Evolutionary conservation across 179 eudicot genomes (phyloP).

Genomic region (Vitellaria paradoxa): DNA sequence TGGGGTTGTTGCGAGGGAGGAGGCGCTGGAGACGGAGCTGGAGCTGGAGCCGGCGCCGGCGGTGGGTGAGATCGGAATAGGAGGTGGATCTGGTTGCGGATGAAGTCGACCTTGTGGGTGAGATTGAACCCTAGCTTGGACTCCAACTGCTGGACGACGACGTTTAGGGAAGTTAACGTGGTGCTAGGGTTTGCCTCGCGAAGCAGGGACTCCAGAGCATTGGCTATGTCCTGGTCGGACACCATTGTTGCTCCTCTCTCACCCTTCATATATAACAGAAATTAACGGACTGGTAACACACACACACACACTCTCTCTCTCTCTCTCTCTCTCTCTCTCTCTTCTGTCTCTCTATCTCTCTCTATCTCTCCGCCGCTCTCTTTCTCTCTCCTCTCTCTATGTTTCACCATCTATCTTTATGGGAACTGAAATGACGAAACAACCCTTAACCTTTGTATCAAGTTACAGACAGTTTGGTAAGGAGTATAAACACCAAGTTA

Average conservation of each 20-base stretch:
- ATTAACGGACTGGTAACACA: slow-evolving; percentile 28
- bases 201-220: slow-evolving; percentile 48
- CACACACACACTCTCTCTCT: slow-evolving; percentile 26
- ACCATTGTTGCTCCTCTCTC: slow-evolving; percentile 27
- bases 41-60: slow-evolving; percentile 14
- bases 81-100: slow-evolving; percentile 46
- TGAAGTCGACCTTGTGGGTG: slow-evolving; percentile 55
- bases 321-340: slow-evolving; percentile 27
- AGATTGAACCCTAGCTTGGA: slow-evolving; percentile 63
- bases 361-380: slow-evolving; percentile 3
- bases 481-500: background rate
- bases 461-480: background rate
- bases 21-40: too few species aligned
- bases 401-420: background rate
- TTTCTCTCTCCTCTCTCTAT: slow-evolving; percentile 9
- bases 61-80: slow-evolving; percentile 36
- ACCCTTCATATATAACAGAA: slow-evolving; percentile 27
- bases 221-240: slow-evolving; percentile 69
- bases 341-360: slow-evolving; percentile 21
- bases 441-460: background rate
- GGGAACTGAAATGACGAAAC: slow-evolving; percentile 1
- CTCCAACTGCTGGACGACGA: slow-evolving; percentile 50
- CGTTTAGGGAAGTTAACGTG: slow-evolving; percentile 41
- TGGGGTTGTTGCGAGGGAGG: slow-evolving; percentile 18
- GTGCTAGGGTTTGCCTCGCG: slow-evolving; percentile 51